Conservation (phyloP, 768 basidiomycete species). For the Wakefieldia striispora region DNA sequence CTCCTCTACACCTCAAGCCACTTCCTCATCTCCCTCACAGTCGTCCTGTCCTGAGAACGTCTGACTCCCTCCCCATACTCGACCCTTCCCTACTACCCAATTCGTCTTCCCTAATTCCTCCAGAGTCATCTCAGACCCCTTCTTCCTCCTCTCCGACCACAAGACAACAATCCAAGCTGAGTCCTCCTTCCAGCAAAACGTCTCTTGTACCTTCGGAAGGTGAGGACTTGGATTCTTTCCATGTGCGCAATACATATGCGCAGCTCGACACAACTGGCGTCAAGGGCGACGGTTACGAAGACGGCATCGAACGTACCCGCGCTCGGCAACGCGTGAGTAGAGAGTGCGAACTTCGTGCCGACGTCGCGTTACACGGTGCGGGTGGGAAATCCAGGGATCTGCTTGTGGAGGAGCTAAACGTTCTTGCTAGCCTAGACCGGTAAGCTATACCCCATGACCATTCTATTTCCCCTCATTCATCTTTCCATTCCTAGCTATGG, state of each 20-base stretch:
- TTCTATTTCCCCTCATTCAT: slow-evolving; percentile 8
- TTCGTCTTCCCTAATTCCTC: slow-evolving; percentile 20
- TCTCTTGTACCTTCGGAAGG: slow-evolving; percentile 73
- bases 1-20: slow-evolving; percentile 13
- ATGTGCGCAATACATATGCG: slow-evolving; percentile 86
- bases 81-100: slow-evolving; percentile 22
- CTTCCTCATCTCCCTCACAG: slow-evolving; percentile 30
- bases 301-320: slow-evolving; percentile 91
- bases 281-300: slow-evolving; percentile 90
- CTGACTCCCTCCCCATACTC: slow-evolving; percentile 24
- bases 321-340: slow-evolving; percentile 58
- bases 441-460: slow-evolving; percentile 36
- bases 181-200: slow-evolving; percentile 46
- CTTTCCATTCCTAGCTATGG: slow-evolving; percentile 66
- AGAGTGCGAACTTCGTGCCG: slow-evolving; percentile 58
- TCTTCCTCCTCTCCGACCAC: slow-evolving; percentile 27
- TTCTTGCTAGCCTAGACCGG: slow-evolving; percentile 84
- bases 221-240: slow-evolving; percentile 79
- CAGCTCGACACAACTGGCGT: slow-evolving; percentile 89
- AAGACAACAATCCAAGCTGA: slow-evolving; percentile 28
- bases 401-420: slow-evolving; percentile 66
- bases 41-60: slow-evolving; percentile 20
- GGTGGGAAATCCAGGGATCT: slow-evolving; percentile 66
- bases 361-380: slow-evolving; percentile 52
- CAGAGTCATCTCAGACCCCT: slow-evolving; percentile 40